Base-by-base conservation (phyloP, 495 filamentous ascomycete genomes). In the Usnea hakonensis region DNA sequence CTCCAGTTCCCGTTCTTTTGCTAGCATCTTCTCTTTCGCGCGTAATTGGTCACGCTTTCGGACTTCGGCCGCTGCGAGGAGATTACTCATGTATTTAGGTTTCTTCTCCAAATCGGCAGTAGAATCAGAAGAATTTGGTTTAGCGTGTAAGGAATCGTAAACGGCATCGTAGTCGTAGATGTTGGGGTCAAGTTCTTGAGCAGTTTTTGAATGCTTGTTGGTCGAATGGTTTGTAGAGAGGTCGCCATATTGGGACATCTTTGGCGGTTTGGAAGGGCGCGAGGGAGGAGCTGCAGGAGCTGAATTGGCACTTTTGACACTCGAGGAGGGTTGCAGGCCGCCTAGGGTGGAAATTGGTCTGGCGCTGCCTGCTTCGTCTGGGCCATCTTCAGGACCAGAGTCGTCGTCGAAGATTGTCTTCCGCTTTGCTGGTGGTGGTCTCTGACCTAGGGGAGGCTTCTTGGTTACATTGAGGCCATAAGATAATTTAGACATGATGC, bases 1-100 rank as follows among this genome's bases (percentile, higher is more conserved):
- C 74, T 98, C 94, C 0, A 86, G 88, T 66, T 93, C 95, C 40
- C 94, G 84, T 72, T 98, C 95, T 52, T 86, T 85, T 67, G 89
- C 86, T 35, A 97, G 77, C 72, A 90, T 78, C 70, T 90, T 89
- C 72, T 98, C 94, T 65, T 90, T 87, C 17, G 94, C 94, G 11
- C 95, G 85, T 38, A 90, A 77, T 55, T 89, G 85, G 74, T 97
- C 94, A 32, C 91, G 88, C 74, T 97, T 96, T 36, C 95, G 86
- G 36, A 90, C 73, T 62, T 91, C 90, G 2, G 94, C 91, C 1
- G 90, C 89, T 16, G 85, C 83, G 26, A 96, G 75, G 30, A 98
- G 74, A 52, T 83, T 83, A 48, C 78, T 78, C 86, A 98, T 97
- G 71, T 97, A 97, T 63, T 87, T 87, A 0, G 91, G 91, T 57